Evolutionary conservation across 306 rosid species (phyloP), one percentile per base, ranked within the genome.

Genomic region (Vachellia collinsii): DNA sequence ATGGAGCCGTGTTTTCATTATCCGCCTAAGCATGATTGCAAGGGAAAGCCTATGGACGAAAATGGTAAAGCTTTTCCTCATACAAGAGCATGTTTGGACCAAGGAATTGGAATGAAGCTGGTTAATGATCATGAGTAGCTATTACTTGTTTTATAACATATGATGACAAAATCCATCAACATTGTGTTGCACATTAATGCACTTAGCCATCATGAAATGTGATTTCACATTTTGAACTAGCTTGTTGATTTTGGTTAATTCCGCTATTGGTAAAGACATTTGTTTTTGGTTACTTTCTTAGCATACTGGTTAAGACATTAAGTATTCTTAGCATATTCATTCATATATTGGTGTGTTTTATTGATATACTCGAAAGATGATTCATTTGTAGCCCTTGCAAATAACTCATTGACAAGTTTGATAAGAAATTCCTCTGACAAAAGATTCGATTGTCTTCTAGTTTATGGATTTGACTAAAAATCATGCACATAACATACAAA

Each of bases 1-100:
- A 87, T 87, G 72, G 90, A 87, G 77, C 90, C 90, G 17, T 87
- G 90, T 72, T 87, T 85, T 82, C 88, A 85, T 4, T 80, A 78
- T 3, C 88, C 85, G 25, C 88, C 87, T 23, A 77, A 82, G 81
- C 85, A 82, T 74, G 90, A 87, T 75, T 87, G 90, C 75, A 82
- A 56, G 79, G 87, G 77, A 13, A 85, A 70, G 78, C 61, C 42
- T 0, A 83, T 88, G 51, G n/a, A 77, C 3, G 85, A 80, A 67
- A 72, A 84, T 11, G 83, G 86, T 29, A 41, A 22, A 14, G 12
- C 79, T 19, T 88, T 88, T 50, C 89, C 91, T 43, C 81, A 88
- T 39, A 70, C 78, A 44, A 85, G 80, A 80, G 82, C 83, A 43
- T 88, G 91, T 13, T 85, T 78, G 82, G 91, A 88, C 79, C 74